A percentile compares a stretch with the other conserved stretches of the same genome.
Conservation (phyloP, 2,329 filamentous ascomycete genomes). For the Epicoccum nigrum region DNA sequence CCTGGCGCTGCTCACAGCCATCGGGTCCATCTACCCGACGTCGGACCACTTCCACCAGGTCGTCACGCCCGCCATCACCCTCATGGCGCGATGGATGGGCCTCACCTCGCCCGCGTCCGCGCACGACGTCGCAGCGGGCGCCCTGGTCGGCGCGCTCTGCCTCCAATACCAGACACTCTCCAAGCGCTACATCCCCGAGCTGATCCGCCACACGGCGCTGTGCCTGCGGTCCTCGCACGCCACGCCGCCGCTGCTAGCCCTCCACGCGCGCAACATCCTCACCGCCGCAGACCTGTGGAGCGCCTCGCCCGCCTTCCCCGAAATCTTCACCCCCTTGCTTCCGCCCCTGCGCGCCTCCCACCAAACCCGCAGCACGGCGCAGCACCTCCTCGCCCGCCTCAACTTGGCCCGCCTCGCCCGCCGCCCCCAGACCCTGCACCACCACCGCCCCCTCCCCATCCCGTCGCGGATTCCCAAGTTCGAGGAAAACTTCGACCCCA, state of each 20-base stretch:
- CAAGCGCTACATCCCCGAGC: conserved; percentile 88
- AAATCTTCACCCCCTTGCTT: conserved; percentile 73
- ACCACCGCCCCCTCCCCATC: conserved; percentile 87
- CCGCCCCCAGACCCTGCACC: conserved; percentile 83
- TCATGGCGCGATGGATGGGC: conserved; percentile 82
- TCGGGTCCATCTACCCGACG: conserved; percentile 86
- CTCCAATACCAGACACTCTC: conserved; percentile 83
- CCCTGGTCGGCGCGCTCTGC: conserved; percentile 78
- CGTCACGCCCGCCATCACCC: conserved; percentile 84
- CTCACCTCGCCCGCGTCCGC: conserved; percentile 72
- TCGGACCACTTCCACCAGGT: conserved; percentile 98
- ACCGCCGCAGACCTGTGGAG: conserved; percentile 75
- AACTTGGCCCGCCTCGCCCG: conserved; percentile 69
- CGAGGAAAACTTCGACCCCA: conserved; percentile 91
- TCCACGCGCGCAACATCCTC: conserved; percentile 69
- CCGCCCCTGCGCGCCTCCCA: conserved; percentile 40
- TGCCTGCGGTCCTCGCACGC: conserved; percentile 61
- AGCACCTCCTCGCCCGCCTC: conserved; percentile 67
- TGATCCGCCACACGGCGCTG: conserved; percentile 80
- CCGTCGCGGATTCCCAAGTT: conserved; percentile 91
- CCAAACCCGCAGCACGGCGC: conserved; percentile 59
- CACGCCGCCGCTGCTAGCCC: conserved; percentile 57
- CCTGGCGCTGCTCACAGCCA: conserved; percentile 79
- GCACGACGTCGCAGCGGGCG: conserved; percentile 72
- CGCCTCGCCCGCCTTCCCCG: conserved; percentile 73